Percentiles rank a stretch among this genome's conserved stretches.
Conservation (phyloP, 352 stramenopile genomes). For the Thraustochytrium sp. region DNA sequence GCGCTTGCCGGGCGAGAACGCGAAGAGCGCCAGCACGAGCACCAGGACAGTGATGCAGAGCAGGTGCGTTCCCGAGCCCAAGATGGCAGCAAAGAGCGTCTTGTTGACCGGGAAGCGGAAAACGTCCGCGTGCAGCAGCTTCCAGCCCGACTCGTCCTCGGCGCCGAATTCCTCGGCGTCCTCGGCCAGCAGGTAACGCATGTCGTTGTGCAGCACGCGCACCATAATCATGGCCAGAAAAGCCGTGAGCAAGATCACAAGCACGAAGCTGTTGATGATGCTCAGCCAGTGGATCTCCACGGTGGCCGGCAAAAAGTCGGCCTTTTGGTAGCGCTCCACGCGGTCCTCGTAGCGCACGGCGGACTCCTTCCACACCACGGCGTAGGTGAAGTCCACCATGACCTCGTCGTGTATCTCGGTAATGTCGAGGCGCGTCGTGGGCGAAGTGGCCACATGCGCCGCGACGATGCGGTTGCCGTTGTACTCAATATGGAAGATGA, state of each 20-base stretch:
- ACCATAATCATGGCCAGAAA: constrained; percentile 95
- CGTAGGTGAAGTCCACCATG: constrained; percentile 83
- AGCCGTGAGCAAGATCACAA: constrained; percentile 91
- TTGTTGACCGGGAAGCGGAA: constrained; percentile 86
- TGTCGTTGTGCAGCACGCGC: constrained; percentile 94
- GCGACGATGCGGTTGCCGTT: constrained; percentile 80
- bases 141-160: constrained; percentile 81
- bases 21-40: constrained; percentile 78
- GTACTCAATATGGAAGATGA: constrained; percentile 89
- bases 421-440: constrained; percentile 51
- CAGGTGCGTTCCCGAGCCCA: constrained; percentile 86
- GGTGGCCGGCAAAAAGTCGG: constrained; percentile 62
- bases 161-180: constrained; percentile 77
- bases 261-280: constrained; percentile 96
- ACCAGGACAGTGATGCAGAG: constrained; percentile 83
- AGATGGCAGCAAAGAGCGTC: constrained; percentile 80
- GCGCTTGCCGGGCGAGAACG: constrained; percentile 84
- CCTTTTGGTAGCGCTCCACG: constrained; percentile 69
- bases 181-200: constrained; percentile 87
- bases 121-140: constrained; percentile 91
- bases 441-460: constrained; percentile 59
- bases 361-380: constrained; percentile 84
- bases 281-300: constrained; percentile 94
- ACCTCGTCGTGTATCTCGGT: constrained; percentile 39
- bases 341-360: constrained; percentile 78